These are phyloP conservation scores for Penicillium paradoxum DNA, from an alignment of 495 filamentous ascomycete genomes.

Conservation along the genomic window DNA sequence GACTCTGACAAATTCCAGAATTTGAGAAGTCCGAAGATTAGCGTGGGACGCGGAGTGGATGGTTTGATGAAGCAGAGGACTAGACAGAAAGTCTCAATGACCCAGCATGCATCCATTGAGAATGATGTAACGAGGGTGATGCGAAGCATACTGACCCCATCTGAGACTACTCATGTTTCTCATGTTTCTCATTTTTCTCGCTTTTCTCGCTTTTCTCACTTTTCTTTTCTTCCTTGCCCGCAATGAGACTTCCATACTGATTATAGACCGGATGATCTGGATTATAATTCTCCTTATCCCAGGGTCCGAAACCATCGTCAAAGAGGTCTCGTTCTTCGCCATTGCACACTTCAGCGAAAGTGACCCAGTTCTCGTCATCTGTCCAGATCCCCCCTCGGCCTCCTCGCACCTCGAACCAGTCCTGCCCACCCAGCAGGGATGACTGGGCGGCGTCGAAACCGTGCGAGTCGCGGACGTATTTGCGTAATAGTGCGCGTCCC, in stretches of 20 bases:
- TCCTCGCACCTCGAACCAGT: slow-evolving; percentile 51
- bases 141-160: not conserved
- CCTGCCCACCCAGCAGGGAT: slow-evolving; percentile 44
- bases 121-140: not conserved
- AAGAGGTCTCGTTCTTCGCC: slow-evolving; percentile 49
- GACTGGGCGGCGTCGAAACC: slow-evolving; percentile 41
- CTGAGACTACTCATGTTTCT: not conserved
- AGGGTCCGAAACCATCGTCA: slow-evolving; percentile 36
- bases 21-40: too few species aligned
- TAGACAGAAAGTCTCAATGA: not conserved
- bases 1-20: not conserved
- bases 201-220: too few species aligned
- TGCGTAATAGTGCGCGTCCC: slow-evolving; percentile 47
- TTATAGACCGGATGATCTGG: slow-evolving; percentile 54
- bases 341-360: slow-evolving; percentile 50
- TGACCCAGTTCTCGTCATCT: slow-evolving; percentile 48
- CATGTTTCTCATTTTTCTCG: not conserved
- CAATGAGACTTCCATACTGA: slow-evolving; percentile 36
- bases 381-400: slow-evolving; percentile 60
- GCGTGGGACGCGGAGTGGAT: not conserved
- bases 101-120: not conserved
- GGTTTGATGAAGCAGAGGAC: too few species aligned
- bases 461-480: slow-evolving; percentile 43
- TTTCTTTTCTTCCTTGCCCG: slow-evolving; percentile 40
- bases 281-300: slow-evolving; percentile 59